Evolutionary conservation across 208 protist genomes (phyloP).

Genomic region (Phytomonas francai): DNA sequence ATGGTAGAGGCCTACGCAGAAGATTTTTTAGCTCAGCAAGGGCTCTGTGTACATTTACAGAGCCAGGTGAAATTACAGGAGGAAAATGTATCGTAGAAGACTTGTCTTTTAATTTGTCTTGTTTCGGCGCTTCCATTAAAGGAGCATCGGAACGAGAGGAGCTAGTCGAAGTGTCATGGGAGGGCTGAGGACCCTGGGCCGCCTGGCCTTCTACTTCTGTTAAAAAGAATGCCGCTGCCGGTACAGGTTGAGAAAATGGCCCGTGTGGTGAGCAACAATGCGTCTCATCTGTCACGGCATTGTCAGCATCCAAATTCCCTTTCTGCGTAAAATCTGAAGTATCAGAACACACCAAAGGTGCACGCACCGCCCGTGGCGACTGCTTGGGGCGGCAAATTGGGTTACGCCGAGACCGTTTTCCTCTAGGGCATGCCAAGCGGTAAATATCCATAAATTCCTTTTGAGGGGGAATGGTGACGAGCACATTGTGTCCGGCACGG

Average conservation of each 20-base stretch:
- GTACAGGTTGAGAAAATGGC: neutral
- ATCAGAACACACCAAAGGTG: neutral
- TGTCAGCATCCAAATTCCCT: slow-evolving; percentile 3
- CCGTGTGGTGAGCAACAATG: neutral
- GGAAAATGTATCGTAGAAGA: neutral
- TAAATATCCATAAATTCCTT: slow-evolving; percentile 88
- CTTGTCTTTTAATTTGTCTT: neutral
- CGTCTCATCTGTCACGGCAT: neutral
- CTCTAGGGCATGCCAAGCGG: slow-evolving; percentile 22
- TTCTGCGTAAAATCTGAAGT: neutral
- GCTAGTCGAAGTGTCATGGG: neutral
- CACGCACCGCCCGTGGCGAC: neutral
- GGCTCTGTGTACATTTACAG: slow-evolving; percentile 65
- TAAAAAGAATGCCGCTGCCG: slow-evolving; percentile 23
- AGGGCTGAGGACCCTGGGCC: neutral
- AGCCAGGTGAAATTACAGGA: slow-evolving; percentile 31
- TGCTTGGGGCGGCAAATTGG: neutral
- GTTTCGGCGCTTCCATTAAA: neutral
- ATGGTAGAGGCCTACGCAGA: slow-evolving; percentile 67
- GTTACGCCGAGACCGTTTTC: neutral
- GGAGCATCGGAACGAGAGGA: neutral
- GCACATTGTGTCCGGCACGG: slow-evolving; percentile 13
- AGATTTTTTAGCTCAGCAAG: slow-evolving; percentile 71
- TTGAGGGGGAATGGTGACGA: slow-evolving; percentile 78
- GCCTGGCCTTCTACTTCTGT: slow-evolving; percentile 17